Conservation (phyloP, 441 rosid species). For the Syzygium syzygioides region DNA sequence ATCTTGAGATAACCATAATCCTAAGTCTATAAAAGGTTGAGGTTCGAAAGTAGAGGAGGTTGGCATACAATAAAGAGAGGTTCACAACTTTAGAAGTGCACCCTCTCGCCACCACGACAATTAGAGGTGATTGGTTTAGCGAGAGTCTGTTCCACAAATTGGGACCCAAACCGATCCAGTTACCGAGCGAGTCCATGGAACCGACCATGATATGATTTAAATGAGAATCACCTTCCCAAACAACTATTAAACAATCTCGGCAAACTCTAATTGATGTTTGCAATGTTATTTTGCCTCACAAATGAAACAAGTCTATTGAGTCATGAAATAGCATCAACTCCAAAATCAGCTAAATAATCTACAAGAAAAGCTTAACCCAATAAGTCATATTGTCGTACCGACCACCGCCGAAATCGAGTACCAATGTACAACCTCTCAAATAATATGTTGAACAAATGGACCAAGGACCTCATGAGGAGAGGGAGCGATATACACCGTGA, state of each 20-base stretch:
- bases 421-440: not conserved
- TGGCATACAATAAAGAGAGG: not conserved
- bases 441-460: not conserved
- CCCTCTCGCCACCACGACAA: too few species aligned
- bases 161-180: too few species aligned
- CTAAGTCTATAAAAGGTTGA: not conserved
- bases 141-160: too few species aligned
- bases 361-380: not conserved
- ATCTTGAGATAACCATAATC: not conserved
- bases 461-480: too few species aligned
- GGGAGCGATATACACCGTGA: too few species aligned
- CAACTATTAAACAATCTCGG: not conserved
- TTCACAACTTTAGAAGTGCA: not conserved
- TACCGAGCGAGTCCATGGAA: too few species aligned
- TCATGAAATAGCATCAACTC: not conserved
- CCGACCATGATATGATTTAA: too few species aligned
- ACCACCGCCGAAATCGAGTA: not conserved
- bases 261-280: not conserved
- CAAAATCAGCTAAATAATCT: not conserved
- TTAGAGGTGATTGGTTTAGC: too few species aligned
- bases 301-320: not conserved
- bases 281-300: not conserved
- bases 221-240: too few species aligned
- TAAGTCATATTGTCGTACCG: not conserved
- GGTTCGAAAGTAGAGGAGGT: not conserved